Percentiles rank a stretch among this genome's conserved stretches.
These are phyloP conservation scores for Chalciporus piperatus DNA, from an alignment of 768 basidiomycete species.

Conservation along the genomic window DNA sequence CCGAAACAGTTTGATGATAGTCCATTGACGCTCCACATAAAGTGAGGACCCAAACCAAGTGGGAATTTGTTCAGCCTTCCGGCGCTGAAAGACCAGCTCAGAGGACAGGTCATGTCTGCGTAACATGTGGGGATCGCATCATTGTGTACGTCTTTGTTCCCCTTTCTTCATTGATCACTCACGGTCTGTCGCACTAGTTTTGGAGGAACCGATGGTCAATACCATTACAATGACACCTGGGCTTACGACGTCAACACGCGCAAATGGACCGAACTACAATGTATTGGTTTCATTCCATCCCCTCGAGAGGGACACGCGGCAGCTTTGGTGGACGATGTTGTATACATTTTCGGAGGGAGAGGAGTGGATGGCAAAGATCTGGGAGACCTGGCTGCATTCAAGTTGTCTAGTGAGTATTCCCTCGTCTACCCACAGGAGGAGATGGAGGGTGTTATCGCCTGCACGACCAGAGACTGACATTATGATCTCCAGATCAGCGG, in stretches of 20 bases:
- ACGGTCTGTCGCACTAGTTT: constrained; percentile 54
- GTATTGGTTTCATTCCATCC: constrained; percentile 95
- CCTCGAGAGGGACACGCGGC: constrained; percentile 97
- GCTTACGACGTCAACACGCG: constrained; percentile 78
- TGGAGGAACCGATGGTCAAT: constrained; percentile 97
- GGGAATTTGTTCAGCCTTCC: constrained; percentile 74
- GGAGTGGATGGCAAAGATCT: constrained; percentile 97
- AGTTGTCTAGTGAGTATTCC: constrained; percentile 80
- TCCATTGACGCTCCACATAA: not conserved
- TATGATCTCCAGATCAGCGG: constrained; percentile 65
- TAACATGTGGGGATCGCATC: constrained; percentile 79
- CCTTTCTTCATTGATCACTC: constrained; percentile 15
- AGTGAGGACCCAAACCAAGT: constrained; percentile 83
- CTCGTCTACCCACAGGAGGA: not conserved
- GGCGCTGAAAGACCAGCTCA: constrained; percentile 66
- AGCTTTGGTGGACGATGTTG: constrained; percentile 93
- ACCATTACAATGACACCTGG: constrained; percentile 99
- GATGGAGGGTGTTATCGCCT: not conserved
- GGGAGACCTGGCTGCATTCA: constrained; percentile 93
- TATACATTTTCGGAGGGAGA: constrained; percentile 96
- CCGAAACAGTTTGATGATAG: not conserved
- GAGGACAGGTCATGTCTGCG: constrained; percentile 89
- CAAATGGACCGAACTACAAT: constrained; percentile 88
- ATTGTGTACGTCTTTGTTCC: constrained; percentile 61
- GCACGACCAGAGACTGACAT: constrained; percentile 13